Conservation (phyloP, 2,329 filamentous ascomycete genomes). For the Penicillium brevicompactum region DNA sequence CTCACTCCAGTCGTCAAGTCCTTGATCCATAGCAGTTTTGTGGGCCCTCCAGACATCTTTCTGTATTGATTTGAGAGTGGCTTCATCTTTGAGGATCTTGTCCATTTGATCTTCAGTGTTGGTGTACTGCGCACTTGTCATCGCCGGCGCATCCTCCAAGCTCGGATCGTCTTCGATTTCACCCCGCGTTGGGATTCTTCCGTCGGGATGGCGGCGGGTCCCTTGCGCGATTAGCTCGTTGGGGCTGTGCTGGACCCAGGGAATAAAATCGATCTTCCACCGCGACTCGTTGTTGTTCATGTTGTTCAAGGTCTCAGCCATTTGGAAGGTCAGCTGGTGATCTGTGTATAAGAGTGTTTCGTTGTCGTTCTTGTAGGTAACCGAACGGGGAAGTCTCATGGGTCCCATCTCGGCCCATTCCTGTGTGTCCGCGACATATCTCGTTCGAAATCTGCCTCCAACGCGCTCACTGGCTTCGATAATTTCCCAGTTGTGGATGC, state of each 20-base stretch:
- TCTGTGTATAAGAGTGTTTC: conserved; percentile 26
- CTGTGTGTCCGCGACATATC: conserved; percentile 37
- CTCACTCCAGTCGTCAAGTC: conserved; percentile 30
- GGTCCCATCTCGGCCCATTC: conserved; percentile 34
- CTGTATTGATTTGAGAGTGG: conserved; percentile 23
- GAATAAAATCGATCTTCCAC: conserved; percentile 31
- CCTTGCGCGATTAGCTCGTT: conserved; percentile 33
- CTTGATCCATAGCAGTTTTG: conserved; percentile 24
- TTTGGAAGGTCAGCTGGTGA: conserved; percentile 27
- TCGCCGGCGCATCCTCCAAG: conserved; percentile 17
- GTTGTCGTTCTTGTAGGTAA: conserved; percentile 22
- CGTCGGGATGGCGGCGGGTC: conserved; percentile 24
- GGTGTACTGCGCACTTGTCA: conserved; percentile 13
- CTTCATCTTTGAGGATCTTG: conserved; percentile 17
- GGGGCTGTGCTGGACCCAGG: conserved; percentile 26
- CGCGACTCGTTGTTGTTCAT: conserved; percentile 24
- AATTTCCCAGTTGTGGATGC: conserved; percentile 49
- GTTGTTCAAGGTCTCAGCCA: conserved; percentile 24
- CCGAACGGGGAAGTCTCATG: conserved; percentile 28
- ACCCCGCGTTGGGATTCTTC: conserved; percentile 25
- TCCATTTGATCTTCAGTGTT: conserved; percentile 18
- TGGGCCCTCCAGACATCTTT: conserved; percentile 25
- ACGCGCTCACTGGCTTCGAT: conserved; percentile 46
- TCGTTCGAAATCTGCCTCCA: conserved; percentile 48
- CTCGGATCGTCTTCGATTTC: conserved; percentile 22